Base-by-base conservation (phyloP, 1,284 basidiomycete species). In the Boletus hoseneyae region DNA sequence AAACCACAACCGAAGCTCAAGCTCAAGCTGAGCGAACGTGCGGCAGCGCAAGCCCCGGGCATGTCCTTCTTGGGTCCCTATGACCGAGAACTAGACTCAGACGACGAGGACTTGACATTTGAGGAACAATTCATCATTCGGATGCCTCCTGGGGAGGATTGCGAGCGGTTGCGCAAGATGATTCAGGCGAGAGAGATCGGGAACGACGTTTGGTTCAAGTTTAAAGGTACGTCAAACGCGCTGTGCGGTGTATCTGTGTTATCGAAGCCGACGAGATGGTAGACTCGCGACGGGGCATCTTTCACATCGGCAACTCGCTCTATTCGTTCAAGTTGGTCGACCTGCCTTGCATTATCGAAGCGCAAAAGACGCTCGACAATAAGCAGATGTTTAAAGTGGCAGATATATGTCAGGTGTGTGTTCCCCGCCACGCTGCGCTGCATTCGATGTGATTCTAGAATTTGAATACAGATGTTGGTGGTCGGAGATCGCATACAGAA, bases 361-460 rank as follows among this genome's bases (percentile, higher is more conserved):
- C 93, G 19, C 95, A 99, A 71, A 99, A 98, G 76, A 97, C 95
- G 1, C 72, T 97, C 45, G 96, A 99, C 71, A 93, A 88, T 67
- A 92, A 94, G 65, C 90, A 95, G 63, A 88, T 98, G 80, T 97
- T 99, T 78, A 99, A 99, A 71, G 90, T 97, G 1, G 94, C 94
- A 29, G 97, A 99, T 66, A 97, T 99, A 70, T 95, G 91, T 69
- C 94, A 96, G 80, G 91, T 91, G 62, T 53, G 59, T 57, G 45
- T n/a, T 25, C 4, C 4, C 23, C 6, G 23, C 23, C 30, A 52
- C 42, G 40, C 13, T n/a, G n/a, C 6, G 33, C 11, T 34, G 23
- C 16, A 34, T 45, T 45, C 39, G 48, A 27, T 33, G 42, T 55
- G 55, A 34, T 50, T 55, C 49, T 58, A 48, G 51, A 42, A 46